phyloP scores from a whole-genome alignment of 2,329 filamentous ascomycete species.

The Colletotrichum falcatum region DNA sequence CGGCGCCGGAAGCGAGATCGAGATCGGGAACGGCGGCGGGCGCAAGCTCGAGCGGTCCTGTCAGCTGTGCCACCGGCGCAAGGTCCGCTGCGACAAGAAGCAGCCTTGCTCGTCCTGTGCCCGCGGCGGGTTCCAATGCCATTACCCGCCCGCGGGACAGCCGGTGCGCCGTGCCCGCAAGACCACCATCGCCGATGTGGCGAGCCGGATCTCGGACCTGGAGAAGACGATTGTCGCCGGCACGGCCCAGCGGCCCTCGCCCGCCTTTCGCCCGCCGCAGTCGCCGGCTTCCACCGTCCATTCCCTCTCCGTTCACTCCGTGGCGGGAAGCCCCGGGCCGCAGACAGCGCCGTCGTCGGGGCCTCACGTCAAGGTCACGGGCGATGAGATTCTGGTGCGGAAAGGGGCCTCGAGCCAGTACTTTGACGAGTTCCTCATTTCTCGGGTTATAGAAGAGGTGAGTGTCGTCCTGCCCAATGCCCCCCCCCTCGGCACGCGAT shows the following conservation, averaged over 20 bases:
- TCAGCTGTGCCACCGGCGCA: constrained; percentile 47
- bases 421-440: constrained; percentile 53
- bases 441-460: constrained; percentile 51
- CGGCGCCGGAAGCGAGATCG: not conserved
- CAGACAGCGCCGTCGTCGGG: not conserved
- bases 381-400: constrained; percentile 47
- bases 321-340: not conserved
- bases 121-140: constrained; percentile 46
- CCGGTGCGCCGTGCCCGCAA: constrained; percentile 44
- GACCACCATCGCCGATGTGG: constrained; percentile 49
- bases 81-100: constrained; percentile 49
- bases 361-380: constrained; percentile 3
- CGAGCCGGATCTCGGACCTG: constrained; percentile 51
- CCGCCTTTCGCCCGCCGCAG: not conserved
- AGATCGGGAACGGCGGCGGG: constrained; percentile 1
- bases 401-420: constrained; percentile 51
- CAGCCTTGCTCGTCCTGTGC: constrained; percentile 47
- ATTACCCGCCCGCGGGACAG: constrained; percentile 47
- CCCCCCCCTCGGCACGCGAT: no score
- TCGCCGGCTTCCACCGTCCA: not conserved
- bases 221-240: constrained; percentile 47
- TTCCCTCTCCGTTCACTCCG: not conserved
- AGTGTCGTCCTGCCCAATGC: not conserved
- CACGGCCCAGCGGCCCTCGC: not conserved
- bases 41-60: constrained; percentile 47